Base-by-base conservation (phyloP, 1,284 basidiomycete genomes). In the Ustilago crameri region DNA sequence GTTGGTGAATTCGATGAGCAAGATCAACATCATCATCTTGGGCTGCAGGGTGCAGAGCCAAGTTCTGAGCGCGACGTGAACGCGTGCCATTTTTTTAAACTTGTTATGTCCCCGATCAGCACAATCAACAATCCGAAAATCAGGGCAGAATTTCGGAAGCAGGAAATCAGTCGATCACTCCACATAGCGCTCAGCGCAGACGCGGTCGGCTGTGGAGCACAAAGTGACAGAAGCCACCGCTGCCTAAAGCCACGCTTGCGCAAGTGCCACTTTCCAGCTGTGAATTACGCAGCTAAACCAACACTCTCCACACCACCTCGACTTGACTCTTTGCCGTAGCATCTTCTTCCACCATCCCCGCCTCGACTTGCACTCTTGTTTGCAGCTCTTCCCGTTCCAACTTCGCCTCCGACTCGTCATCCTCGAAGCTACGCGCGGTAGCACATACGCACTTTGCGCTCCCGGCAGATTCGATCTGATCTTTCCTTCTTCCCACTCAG, bases 91-190 rank as follows among this genome's bases (percentile, higher is more conserved):
- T n/a, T n/a, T n/a, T n/a, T n/a, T n/a, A 30, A 51, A 30, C 17
- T n/a, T 65, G 62, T 65, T 65, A 65, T 5, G 20, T n/a, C 0
- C 15, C 30, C 3, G 17, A 9, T n/a, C 3, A 2, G 2, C 18
- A 49, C 18, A 40, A 23, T 30, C 26, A 12, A 17, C 23, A 24
- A 24, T n/a, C 2, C 9, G 20, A 30, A 42, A 23, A 10, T 22
- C 5, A 32, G 18, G 26, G 27, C 15, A n/a, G 37, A 37, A 48
- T 5, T 35, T 48, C 52, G 44, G 53, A 51, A 62, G 60, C 37
- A 51, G 60, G 50, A 23, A 50, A 45, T 42, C 23, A 54, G 63
- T 66, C 64, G 64, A 66, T 66, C 64, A 66, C 64, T 66, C 64
- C 62, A 60, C 62, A 61, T 67, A 34, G 9, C 17, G 32, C 26